A percentile compares a stretch with the other conserved stretches of the same genome.
These are phyloP conservation scores for Neurospora sp. DNA, from an alignment of 495 filamentous ascomycete species.

Conservation along the genomic window DNA sequence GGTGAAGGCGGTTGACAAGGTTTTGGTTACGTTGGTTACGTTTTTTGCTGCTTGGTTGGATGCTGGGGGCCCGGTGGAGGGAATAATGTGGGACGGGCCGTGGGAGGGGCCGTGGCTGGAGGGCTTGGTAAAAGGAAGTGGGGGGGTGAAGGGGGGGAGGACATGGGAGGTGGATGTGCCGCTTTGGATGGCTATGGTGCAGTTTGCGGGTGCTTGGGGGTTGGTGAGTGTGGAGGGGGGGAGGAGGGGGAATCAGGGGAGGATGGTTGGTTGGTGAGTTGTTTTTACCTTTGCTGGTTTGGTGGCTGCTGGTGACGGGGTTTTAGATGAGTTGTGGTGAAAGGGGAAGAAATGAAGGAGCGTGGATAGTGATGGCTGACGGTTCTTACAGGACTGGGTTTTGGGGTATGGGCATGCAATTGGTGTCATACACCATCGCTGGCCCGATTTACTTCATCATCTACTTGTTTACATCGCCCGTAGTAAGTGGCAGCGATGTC, in stretches of 20 bases:
- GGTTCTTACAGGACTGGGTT: conserved; percentile 29
- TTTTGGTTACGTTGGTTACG: conserved; percentile 35
- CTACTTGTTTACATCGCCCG: conserved; percentile 45
- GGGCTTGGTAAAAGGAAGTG: not conserved
- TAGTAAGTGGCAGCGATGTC: conserved; percentile 30
- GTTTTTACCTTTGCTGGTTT: not conserved
- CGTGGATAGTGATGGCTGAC: not conserved
- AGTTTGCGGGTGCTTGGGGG: conserved; percentile 47
- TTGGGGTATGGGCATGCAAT: conserved; percentile 46
- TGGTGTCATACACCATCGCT: conserved; percentile 42
- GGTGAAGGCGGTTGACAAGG: conserved; percentile 34
- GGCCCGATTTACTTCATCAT: conserved; percentile 42
- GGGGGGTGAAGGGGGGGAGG: conserved; percentile 19
- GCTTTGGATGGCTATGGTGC: conserved; percentile 41
- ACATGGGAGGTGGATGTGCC: conserved; percentile 35
- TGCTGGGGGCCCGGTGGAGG: not conserved
- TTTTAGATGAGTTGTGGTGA: not conserved
- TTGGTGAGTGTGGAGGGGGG: conserved; percentile 47
- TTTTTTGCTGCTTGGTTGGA: conserved; percentile 51
- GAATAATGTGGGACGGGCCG: not conserved
- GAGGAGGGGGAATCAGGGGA: conserved; percentile 44
- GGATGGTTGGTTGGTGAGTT: conserved; percentile 42
- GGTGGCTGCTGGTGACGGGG: not conserved
- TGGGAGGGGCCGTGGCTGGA: not conserved
- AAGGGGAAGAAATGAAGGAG: not conserved